These are phyloP conservation scores for Phytophthora megakarya DNA, from an alignment of 352 stramenopile species.

Conservation along the genomic window DNA sequence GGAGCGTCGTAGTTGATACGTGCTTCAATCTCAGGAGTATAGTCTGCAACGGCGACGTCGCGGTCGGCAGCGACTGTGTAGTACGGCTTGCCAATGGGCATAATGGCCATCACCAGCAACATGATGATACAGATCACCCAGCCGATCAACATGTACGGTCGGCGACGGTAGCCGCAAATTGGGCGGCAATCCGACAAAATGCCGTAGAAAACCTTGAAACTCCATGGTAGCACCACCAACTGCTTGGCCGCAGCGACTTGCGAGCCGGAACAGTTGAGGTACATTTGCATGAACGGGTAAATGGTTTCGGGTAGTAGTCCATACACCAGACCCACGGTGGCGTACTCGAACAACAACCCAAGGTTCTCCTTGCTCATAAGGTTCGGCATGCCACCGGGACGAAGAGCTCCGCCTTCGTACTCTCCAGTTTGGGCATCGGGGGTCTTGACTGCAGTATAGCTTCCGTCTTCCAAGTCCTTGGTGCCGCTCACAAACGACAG, in stretches of 20 bases:
- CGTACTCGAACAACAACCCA: slow-evolving; percentile 38
- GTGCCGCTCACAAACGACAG: slow-evolving; percentile 38
- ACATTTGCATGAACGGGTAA: slow-evolving; percentile 41
- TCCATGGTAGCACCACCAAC: slow-evolving; percentile 58
- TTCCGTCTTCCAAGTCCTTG: slow-evolving; percentile 22
- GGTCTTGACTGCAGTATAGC: slow-evolving; percentile 10
- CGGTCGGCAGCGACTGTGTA: slow-evolving; percentile 21
- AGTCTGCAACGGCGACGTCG: slow-evolving; percentile 24
- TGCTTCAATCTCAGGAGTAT: slow-evolving; percentile 22
- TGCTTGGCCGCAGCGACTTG: slow-evolving; percentile 19
- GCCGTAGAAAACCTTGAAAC: slow-evolving; percentile 40
- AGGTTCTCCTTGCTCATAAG: slow-evolving; percentile 34
- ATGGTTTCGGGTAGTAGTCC: slow-evolving; percentile 34
- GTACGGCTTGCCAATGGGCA: slow-evolving; percentile 37
- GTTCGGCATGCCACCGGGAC: slow-evolving; percentile 16
- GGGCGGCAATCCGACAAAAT: slow-evolving; percentile 31
- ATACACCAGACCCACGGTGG: slow-evolving; percentile 30
- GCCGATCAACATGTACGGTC: slow-evolving; percentile 32
- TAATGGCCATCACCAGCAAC: slow-evolving; percentile 35
- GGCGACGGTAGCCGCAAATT: slow-evolving; percentile 24
- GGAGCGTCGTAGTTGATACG: slow-evolving; percentile 26
- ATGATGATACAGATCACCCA: slow-evolving; percentile 41
- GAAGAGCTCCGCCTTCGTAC: slow-evolving; percentile 29
- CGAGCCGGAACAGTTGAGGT: slow-evolving; percentile 32
- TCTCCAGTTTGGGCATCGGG: slow-evolving; percentile 1